Base-by-base conservation (phyloP, 2,329 filamentous ascomycete species). In the Chrysosporium keratinophilum region DNA sequence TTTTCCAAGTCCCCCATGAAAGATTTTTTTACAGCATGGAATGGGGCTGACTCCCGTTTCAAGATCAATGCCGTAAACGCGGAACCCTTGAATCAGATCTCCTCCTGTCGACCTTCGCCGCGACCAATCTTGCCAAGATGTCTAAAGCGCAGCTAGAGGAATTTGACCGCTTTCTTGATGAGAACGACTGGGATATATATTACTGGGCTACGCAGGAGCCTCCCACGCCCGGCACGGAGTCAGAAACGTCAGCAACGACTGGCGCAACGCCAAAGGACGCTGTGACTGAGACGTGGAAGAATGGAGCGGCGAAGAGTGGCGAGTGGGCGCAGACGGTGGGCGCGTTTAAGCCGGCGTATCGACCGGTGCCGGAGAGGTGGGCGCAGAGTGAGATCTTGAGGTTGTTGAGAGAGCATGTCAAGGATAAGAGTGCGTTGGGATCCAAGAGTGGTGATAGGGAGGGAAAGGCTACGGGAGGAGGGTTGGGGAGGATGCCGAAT, bases 111-210 rank as follows among this genome's bases (percentile, higher is more conserved):
- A 98, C 93, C 60, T 98, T 98, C 69, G 93, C 93, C 59, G 82
- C 91, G 61, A 75, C 77, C 52, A 78, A 94, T 71, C 83, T 98
- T 19, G 75, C 77, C 42, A 74, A 74, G 57, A 95, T 98, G 87
- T 80, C 79, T 1, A 70, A 75, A 5, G 71, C 76, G 49, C 86
- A 94, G 66, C 82, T 97, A 62, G 72, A 80, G 62, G 81, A 95
- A 71, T 97, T 93, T 75, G 91, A 97, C 69, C 75, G 79, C 28
- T 94, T 98, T 76, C 82, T 98, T 54, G 93, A 98, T 71, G 93
- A 98, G 74, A 98, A 98, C 71, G 93, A 98, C 75, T 98, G 93
- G 93, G 93, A 98, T 69, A 96, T 98, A 58, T 98, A 98, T 78
- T 98, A 98, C 78, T 98, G 93, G 93, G 88, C 87, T 2, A 98